Base-by-base conservation (phyloP, 2,329 filamentous ascomycete genomes). In the Raffaelea ambrosiae region DNA sequence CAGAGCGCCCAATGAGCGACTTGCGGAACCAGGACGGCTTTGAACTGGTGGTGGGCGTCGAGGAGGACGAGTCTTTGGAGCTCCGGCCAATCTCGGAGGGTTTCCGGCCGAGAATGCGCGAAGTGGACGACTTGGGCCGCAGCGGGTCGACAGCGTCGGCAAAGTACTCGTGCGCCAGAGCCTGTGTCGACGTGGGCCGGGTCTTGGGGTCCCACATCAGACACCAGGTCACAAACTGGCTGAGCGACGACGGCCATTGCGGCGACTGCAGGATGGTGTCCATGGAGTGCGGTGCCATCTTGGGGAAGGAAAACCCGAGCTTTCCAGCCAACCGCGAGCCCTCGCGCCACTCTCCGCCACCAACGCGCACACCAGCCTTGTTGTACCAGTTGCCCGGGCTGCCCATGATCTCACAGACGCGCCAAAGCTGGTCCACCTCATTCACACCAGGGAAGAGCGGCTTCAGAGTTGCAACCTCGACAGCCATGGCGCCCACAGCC, bases 331-430 rank as follows among this genome's bases (percentile, higher is more conserved):
- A 73, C 52, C 88, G 80, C 41, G 89, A 89, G 49, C 93, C 93
- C 50, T 98, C 93, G 59, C 89, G 88, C 93, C 93, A 98, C 57
- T 98, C 93, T 59, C 93, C 93, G 61, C 93, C 93, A 48, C 93
- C 93, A 23, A 98, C 87, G 55, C 84, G 86, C 22, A 76, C 74
- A 21, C 90, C 90, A 5, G 86, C 75, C 67, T 96, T 96, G 73
- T 87, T 95, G 64, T 95, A 93, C 93, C 93, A 98, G 68, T 91
- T 91, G 40, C 93, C 93, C 3, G 93, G 93, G 69, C 91, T 97
- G 44, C 93, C 93, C 93, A 98, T 98, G 50, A 98, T 95, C 65
- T 98, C 93, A 63, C 93, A 98, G 0, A 98, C 88, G 57, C 93
- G 84, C 93, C 93, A 98, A 2, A 98, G 93, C 66, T 98, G 93